Evolutionary conservation across 1,139 yeast genomes (phyloP).

Genomic region (Protomyces arabidopsidicola): DNA sequence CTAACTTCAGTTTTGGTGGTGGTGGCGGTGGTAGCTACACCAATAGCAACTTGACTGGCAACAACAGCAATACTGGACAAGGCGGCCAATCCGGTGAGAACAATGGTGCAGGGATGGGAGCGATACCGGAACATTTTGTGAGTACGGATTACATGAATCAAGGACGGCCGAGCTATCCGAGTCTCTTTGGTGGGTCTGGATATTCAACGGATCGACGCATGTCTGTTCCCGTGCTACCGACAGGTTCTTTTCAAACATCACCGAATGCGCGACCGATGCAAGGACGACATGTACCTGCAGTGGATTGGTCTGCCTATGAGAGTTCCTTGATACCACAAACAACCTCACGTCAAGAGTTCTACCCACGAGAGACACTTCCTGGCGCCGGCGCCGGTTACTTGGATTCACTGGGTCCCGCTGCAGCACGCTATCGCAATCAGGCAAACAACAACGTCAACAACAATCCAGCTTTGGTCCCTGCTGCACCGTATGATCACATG

Average conservation of each 20-base stretch:
- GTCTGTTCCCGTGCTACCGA: constrained; percentile 24
- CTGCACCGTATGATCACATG: neutral
- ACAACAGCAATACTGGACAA: neutral
- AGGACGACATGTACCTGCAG: constrained; percentile 9
- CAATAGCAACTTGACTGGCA: neutral
- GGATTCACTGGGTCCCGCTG: neutral
- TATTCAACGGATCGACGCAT: constrained; percentile 18
- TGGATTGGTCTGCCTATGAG: constrained; percentile 9
- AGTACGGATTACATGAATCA: neutral
- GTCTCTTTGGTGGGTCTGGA: neutral
- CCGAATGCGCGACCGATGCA: neutral
- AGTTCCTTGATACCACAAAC: neutral
- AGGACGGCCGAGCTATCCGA: constrained; percentile 1
- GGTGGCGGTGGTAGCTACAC: neutral
- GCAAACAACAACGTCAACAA: neutral
- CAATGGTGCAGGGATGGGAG: neutral
- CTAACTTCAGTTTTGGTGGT: constrained; percentile 22
- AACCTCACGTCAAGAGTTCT: neutral
- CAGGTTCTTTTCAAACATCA: constrained; percentile 12
- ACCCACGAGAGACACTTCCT: neutral
- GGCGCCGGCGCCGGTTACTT: constrained; percentile 6
- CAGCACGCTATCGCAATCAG: neutral
- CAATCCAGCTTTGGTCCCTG: neutral
- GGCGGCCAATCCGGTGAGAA: neutral
- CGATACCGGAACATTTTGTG: neutral